Conservation (phyloP, 1,284 basidiomycete genomes). For the Earliella scabrosa region DNA sequence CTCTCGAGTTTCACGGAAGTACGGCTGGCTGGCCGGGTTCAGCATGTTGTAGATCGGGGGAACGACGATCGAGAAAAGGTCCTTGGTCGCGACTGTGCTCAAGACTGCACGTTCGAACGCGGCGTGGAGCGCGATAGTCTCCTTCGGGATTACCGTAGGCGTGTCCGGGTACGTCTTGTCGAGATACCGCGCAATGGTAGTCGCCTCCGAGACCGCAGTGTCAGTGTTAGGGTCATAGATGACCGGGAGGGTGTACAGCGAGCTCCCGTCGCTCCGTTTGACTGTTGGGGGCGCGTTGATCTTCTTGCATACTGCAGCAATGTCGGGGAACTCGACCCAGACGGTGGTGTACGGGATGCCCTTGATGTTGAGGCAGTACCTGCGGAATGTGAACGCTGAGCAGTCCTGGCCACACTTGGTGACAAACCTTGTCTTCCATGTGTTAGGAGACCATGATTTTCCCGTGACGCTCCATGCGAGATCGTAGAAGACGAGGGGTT, state of each 20-base stretch:
- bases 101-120: constrained; percentile 36
- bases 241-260: constrained; percentile 39
- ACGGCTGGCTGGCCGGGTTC: constrained; percentile 17
- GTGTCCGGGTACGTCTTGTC: constrained; percentile 37
- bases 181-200: constrained; percentile 37
- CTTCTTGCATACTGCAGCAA: constrained; percentile 32
- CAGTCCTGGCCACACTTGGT: too few species aligned
- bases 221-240: constrained; percentile 34
- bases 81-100: too few species aligned
- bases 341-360: constrained; percentile 37
- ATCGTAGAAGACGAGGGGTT: constrained; percentile 34
- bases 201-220: constrained; percentile 35
- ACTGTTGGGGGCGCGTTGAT: constrained; percentile 30
- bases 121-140: constrained; percentile 35
- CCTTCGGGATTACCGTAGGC: constrained; percentile 27
- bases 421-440: constrained; percentile 30
- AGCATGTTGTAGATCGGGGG: constrained; percentile 30
- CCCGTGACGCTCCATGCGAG: constrained; percentile 23
- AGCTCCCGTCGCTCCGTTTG: constrained; percentile 25
- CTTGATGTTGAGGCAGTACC: constrained; percentile 36
- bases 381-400: too few species aligned
- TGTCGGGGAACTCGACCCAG: constrained; percentile 43
- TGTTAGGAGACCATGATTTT: constrained; percentile 32
- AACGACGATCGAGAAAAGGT: constrained; percentile 22
- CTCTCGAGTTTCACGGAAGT: constrained; percentile 44